Conservation (phyloP, 2,329 filamentous ascomycete genomes). For the Neofusicoccum kwambonambiense region DNA sequence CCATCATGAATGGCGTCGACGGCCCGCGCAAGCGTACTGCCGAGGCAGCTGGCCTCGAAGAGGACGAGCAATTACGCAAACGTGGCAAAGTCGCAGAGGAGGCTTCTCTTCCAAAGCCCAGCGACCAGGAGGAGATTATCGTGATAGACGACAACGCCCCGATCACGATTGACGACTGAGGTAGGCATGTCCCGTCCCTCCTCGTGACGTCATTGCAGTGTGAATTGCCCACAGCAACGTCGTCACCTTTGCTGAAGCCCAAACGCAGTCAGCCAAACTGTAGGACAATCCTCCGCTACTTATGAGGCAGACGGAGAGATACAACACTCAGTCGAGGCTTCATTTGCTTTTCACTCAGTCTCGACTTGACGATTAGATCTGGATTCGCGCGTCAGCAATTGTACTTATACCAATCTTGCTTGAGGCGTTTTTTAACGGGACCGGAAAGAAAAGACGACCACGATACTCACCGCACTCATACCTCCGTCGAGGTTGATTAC, state of each 20-base stretch:
- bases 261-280: background rate
- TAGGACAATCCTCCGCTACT: background rate
- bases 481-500: constrained; percentile 84
- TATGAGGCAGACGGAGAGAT: background rate
- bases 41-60: constrained; percentile 42
- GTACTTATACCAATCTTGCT: constrained; percentile 11
- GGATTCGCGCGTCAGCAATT: background rate
- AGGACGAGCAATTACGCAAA: constrained; percentile 37
- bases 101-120: constrained; percentile 22
- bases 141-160: constrained; percentile 33
- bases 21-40: constrained; percentile 47
- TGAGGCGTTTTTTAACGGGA: background rate
- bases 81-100: constrained; percentile 40
- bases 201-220: background rate
- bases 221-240: background rate
- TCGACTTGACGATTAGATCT: constrained; percentile 7
- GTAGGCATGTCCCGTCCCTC: background rate
- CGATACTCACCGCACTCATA: constrained; percentile 58
- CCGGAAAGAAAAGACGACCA: background rate
- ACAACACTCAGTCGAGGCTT: background rate
- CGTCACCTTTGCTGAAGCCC: background rate
- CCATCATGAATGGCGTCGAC: constrained; percentile 29
- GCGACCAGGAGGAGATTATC: constrained; percentile 37
- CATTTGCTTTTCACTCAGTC: background rate
- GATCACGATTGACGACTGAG: constrained; percentile 36